Base-by-base conservation (phyloP, 306 rosid genomes). In the Phaseolus lunatus region DNA sequence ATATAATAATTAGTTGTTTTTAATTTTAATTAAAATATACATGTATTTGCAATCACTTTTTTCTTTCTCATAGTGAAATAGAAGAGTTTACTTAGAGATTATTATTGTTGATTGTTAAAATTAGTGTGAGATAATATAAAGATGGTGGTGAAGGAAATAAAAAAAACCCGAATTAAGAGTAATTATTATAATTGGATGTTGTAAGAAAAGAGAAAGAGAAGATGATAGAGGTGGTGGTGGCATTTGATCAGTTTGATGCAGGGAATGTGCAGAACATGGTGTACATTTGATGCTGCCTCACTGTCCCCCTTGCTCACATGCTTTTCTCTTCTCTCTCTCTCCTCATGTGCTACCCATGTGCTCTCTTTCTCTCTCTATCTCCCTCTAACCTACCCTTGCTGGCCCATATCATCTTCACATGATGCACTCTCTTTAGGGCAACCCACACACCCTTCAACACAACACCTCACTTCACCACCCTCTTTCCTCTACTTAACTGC, bases 211-310 rank as follows among this genome's bases (percentile, higher is more conserved):
- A 49, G 58, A 45, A 35, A 66, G 66, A 37, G 73, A 77, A 39
- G 13, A 76, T 35, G n/a, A n/a, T 23, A 65, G 54, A 65, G 64
- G 15, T 41, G 45, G 45, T 41, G 48, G 5, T 83, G 78, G 23
- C 50, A 80, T 2, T 69, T 77, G 88, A 64, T 82, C 74, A 89
- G 93, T 80, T 80, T n/a, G 77, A 85, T 92, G 94, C 89, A 87
- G 98, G 94, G 98, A 90, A 94, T 94, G 96, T 88, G 97, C 94
- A 86, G 92, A 90, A 92, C 97, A 92, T 89, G 96, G 65, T 90
- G 94, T 87, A 89, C 92, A 87, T 69, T 87, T 87, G 73, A 75
- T 87, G 93, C 89, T 89, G 94, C 93, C 85, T 84, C 86, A 84
- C 88, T 90, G 96, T 90, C 94, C 70, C 94, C 81, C 83, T 73